Evolutionary conservation across 768 basidiomycete genomes (phyloP).

Genomic region (Amanita muscaria): DNA sequence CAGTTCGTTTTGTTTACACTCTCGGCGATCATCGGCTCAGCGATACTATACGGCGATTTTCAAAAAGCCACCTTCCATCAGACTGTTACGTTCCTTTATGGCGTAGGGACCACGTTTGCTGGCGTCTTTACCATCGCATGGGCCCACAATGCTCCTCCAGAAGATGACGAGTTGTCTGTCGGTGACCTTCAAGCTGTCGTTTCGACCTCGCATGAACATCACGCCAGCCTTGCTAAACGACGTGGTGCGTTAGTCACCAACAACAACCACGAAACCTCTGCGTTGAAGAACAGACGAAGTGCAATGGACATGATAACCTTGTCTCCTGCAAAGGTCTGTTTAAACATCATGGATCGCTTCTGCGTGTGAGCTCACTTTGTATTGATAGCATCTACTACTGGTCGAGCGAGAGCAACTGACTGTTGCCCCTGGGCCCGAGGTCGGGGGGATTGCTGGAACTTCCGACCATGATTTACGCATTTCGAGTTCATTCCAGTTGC

Average conservation of each 20-base stretch:
- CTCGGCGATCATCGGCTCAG: constrained; percentile 87
- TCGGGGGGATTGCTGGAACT: neutral
- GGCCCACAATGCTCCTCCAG: constrained; percentile 29
- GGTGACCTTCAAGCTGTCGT: neutral
- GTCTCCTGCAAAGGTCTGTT: constrained; percentile 62
- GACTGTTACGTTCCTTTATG: constrained; percentile 77
- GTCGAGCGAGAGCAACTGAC: constrained; percentile 40
- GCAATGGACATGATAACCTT: constrained; percentile 56
- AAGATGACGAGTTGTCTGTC: constrained; percentile 16
- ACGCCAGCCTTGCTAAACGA: constrained; percentile 16
- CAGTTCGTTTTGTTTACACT: constrained; percentile 95
- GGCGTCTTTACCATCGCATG: constrained; percentile 87
- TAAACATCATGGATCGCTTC: neutral
- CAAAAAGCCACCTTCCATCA: constrained; percentile 72
- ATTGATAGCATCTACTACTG: constrained; percentile 49
- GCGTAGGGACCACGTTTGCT: constrained; percentile 80
- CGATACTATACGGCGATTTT: constrained; percentile 93
- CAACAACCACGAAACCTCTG: constrained; percentile 28
- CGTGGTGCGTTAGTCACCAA: constrained; percentile 37
- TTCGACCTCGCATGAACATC: neutral
- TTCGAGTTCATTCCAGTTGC: constrained; percentile 6
- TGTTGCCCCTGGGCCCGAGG: constrained; percentile 15
- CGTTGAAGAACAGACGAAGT: constrained; percentile 45
- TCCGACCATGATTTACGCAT: constrained; percentile 24
- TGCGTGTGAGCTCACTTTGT: neutral